Percentiles rank a stretch among this genome's conserved stretches.
phyloP scores from a whole-genome alignment of 2,329 filamentous ascomycete genomes.

The Clarireedia sp. region DNA sequence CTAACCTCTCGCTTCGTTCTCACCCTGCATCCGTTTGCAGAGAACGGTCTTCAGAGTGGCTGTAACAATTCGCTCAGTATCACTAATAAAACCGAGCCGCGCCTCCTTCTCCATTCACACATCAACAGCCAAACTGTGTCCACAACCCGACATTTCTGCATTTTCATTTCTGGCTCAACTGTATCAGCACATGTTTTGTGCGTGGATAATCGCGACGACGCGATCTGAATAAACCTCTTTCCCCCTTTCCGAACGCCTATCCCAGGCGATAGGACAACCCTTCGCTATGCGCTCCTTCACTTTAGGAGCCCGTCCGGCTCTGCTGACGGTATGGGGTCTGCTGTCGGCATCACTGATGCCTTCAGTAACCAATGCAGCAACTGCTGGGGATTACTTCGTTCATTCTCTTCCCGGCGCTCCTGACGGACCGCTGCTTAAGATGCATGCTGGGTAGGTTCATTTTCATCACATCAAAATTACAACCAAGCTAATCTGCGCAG shows the following conservation, averaged over 20 bases:
- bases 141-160: not conserved
- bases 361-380: constrained; percentile 37
- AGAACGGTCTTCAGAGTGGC: not conserved
- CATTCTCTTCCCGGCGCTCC: constrained; percentile 78
- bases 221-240: constrained; percentile 9
- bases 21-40: not conserved
- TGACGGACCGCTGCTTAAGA: constrained; percentile 71
- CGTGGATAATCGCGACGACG: constrained; percentile 10
- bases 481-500: constrained; percentile 36
- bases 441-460: constrained; percentile 84
- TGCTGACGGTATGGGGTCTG: constrained; percentile 25
- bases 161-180: not conserved
- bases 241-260: not conserved
- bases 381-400: constrained; percentile 84
- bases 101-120: not conserved
- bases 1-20: not conserved
- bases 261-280: constrained; percentile 10
- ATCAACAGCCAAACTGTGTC: constrained; percentile 8
- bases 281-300: constrained; percentile 26
- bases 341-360: constrained; percentile 39
- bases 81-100: constrained; percentile 4
- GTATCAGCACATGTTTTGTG: constrained; percentile 1
- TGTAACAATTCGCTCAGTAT: constrained; percentile 1
- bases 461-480: not conserved
- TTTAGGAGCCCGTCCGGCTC: constrained; percentile 8